phyloP scores from a whole-genome alignment of 2,329 filamentous ascomycete species.

The Camillea tinctor region DNA sequence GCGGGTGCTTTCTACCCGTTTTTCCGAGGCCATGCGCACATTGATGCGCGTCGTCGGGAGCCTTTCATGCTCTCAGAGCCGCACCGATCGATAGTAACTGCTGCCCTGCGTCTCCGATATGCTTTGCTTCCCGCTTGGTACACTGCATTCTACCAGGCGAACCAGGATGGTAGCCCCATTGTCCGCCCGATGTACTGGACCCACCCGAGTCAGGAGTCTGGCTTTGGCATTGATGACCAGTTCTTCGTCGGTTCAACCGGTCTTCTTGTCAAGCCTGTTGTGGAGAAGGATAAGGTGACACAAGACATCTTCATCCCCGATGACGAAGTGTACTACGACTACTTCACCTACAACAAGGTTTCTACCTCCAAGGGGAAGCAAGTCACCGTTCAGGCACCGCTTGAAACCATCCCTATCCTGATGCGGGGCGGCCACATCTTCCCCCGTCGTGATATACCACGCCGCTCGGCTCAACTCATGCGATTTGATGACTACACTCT shows the following conservation, averaged over 20 bases:
- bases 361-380: conserved; percentile 66
- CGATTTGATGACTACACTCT: conserved; percentile 93
- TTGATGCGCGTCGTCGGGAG: conserved; percentile 90
- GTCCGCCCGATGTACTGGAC: conserved; percentile 91
- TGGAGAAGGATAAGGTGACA: conserved; percentile 69
- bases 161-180: conserved; percentile 79
- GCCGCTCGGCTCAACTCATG: conserved; percentile 86
- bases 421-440: conserved; percentile 94
- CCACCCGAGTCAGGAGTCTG: conserved; percentile 79
- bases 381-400: conserved; percentile 69
- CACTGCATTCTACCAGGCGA: conserved; percentile 90
- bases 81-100: conserved; percentile 80
- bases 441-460: conserved; percentile 81
- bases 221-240: conserved; percentile 90
- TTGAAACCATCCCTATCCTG: conserved; percentile 84
- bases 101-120: conserved; percentile 86
- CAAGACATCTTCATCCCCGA: conserved; percentile 87
- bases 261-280: conserved; percentile 88
- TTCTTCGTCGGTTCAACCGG: conserved; percentile 88
- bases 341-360: conserved; percentile 82
- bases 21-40: conserved; percentile 96
- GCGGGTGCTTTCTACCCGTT: conserved; percentile 96
- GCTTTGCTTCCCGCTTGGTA: conserved; percentile 92
- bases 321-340: conserved; percentile 88
- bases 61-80: conserved; percentile 86